phyloP scores from a whole-genome alignment of 495 filamentous ascomycete species.

The Neurospora sp. region DNA sequence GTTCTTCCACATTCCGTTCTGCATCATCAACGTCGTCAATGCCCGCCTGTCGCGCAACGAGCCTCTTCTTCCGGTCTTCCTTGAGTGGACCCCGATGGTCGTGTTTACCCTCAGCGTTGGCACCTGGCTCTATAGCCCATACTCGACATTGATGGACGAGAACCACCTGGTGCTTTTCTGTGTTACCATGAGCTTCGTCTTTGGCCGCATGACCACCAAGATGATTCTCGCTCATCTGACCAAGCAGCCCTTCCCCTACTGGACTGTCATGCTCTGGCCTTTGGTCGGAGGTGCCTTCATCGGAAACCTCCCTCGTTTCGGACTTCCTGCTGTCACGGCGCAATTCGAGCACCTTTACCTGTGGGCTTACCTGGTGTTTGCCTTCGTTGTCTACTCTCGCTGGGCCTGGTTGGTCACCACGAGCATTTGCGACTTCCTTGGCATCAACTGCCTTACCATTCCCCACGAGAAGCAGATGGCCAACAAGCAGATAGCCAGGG shows the following conservation, averaged over 20 bases:
- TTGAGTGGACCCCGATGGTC: constrained; percentile 89
- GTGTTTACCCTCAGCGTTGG: constrained; percentile 63
- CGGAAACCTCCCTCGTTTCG: constrained; percentile 71
- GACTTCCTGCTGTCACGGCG: constrained; percentile 50
- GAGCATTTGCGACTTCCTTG: constrained; percentile 83
- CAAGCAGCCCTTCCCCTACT: constrained; percentile 88
- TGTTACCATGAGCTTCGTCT: constrained; percentile 87
- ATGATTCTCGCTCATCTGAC: constrained; percentile 96
- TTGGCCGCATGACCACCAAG: constrained; percentile 99
- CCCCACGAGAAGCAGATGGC: constrained; percentile 47
- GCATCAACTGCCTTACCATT: constrained; percentile 90
- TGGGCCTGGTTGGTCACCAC: constrained; percentile 90
- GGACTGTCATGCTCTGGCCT: constrained; percentile 83
- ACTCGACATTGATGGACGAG: constrained; percentile 65
- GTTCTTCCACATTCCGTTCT: constrained; percentile 73
- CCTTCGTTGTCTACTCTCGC: constrained; percentile 71
- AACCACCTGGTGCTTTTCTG: constrained; percentile 91
- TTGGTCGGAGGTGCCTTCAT: constrained; percentile 76
- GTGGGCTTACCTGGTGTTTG: constrained; percentile 68
- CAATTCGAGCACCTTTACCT: constrained; percentile 71
- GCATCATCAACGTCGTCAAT: constrained; percentile 68
- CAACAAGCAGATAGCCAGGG: constrained; percentile 26
- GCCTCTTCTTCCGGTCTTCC: constrained; percentile 74
- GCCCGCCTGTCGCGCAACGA: constrained; percentile 63
- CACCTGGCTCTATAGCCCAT: constrained; percentile 80